A percentile compares a stretch with the other conserved stretches of the same genome.
phyloP scores from a whole-genome alignment of 805 yeast genomes.

The Nakazawaea holstii region DNA sequence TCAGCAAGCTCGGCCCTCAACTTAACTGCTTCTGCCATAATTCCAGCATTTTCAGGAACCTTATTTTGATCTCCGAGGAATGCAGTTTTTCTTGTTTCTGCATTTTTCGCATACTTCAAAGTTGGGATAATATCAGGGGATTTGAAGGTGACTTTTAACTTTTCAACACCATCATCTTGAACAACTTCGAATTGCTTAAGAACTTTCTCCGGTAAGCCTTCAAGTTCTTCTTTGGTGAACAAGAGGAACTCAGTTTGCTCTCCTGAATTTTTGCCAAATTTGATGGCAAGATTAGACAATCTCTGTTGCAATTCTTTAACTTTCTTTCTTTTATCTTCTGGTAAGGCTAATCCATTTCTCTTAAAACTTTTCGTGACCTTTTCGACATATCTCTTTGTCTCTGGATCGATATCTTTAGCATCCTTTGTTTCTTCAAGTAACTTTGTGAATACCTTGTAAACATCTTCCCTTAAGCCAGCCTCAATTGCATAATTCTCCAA shows the following conservation, averaged over 20 bases:
- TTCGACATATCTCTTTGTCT: slow-evolving; percentile 50
- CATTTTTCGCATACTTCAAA: slow-evolving; percentile 61
- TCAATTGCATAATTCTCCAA: slow-evolving; percentile 58
- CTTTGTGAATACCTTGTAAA: slow-evolving; percentile 52
- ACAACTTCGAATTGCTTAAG: slow-evolving; percentile 51
- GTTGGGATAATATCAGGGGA: slow-evolving; percentile 78
- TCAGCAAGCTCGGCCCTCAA: slow-evolving; percentile 59
- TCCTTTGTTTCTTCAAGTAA: slow-evolving; percentile 37
- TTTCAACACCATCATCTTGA: slow-evolving; percentile 33
- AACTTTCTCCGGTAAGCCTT: slow-evolving; percentile 67
- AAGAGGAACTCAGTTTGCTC: slow-evolving; percentile 60
- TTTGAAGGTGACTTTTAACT: slow-evolving; percentile 65
- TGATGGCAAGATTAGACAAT: slow-evolving; percentile 48
- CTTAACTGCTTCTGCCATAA: slow-evolving; percentile 55
- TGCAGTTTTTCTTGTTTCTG: slow-evolving; percentile 62
- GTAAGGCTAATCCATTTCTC: slow-evolving; percentile 65
- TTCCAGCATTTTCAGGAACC: slow-evolving; percentile 55
- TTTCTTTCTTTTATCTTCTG: slow-evolving; percentile 46
- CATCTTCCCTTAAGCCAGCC: slow-evolving; percentile 58
- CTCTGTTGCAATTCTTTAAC: slow-evolving; percentile 55
- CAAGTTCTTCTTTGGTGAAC: slow-evolving; percentile 61
- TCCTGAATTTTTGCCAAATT: slow-evolving; percentile 61
- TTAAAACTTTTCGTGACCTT: slow-evolving; percentile 53
- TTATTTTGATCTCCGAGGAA: slow-evolving; percentile 65
- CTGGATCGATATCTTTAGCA: slow-evolving; percentile 35